Evolutionary conservation across 441 rosid genomes (phyloP).

Genomic region (Iberis amara): DNA sequence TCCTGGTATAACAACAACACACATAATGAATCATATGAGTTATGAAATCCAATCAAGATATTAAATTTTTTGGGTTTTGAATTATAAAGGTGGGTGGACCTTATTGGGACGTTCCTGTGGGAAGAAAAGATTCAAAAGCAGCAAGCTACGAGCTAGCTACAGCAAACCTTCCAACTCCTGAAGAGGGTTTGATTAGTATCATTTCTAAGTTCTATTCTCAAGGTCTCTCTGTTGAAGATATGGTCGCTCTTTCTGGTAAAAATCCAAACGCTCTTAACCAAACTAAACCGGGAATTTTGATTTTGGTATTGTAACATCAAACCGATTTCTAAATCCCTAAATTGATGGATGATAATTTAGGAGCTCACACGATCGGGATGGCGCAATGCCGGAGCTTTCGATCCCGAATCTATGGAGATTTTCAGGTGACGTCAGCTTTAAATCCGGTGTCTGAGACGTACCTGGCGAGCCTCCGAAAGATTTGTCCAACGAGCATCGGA

Average conservation of each 20-base stretch:
- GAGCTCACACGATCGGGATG: constrained; percentile 66
- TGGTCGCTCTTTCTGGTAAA: constrained; percentile 60
- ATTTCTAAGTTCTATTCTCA: constrained; percentile 47
- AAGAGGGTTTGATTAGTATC: constrained; percentile 44
- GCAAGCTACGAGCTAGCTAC: constrained; percentile 38
- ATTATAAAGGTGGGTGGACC: constrained; percentile 63
- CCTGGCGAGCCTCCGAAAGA: constrained; percentile 33
- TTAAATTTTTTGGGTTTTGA: background rate
- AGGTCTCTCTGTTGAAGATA: constrained; percentile 61
- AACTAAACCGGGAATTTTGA: constrained; percentile 5
- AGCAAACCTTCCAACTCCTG: constrained; percentile 43
- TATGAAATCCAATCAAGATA: background rate
- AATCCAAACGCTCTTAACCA: background rate
- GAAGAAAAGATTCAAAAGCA: constrained; percentile 62
- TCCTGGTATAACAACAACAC: constrained; percentile 43
- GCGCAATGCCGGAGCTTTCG: constrained; percentile 57
- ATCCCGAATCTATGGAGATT: constrained; percentile 45
- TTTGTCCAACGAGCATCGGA: constrained; percentile 39
- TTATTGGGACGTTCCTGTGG: constrained; percentile 68
- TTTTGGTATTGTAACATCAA: background rate
- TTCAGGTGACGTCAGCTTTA: constrained; percentile 32
- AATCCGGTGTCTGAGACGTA: constrained; percentile 34
- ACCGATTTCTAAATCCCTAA: constrained; percentile 3
- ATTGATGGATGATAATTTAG: constrained; percentile 27
- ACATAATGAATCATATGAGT: background rate